Conservation (phyloP, 306 rosid genomes). For the Cucurbita ficifolia region DNA sequence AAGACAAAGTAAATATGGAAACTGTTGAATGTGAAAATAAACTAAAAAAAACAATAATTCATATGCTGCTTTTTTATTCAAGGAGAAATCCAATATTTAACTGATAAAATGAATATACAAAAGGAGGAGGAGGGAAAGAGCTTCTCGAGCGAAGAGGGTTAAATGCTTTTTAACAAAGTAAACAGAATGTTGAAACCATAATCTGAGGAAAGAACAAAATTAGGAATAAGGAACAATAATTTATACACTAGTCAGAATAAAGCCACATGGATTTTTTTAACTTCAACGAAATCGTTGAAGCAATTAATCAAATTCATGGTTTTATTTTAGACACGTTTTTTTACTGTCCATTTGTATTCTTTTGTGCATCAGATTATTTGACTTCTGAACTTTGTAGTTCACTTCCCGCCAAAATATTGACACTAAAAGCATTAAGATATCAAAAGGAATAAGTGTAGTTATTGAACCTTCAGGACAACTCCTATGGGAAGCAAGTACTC, state of each 20-base stretch:
- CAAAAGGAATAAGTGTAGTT: not conserved
- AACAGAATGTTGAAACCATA: too few species aligned
- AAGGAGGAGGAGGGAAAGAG: not conserved
- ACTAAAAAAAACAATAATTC: not conserved
- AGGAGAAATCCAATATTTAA: not conserved
- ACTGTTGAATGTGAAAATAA: not conserved
- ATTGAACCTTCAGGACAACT: conserved; percentile 61
- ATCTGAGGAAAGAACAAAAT: not conserved
- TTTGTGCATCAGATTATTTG: not conserved
- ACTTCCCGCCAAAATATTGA: not conserved
- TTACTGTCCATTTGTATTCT: not conserved
- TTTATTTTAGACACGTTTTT: not conserved
- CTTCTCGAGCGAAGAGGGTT: not conserved
- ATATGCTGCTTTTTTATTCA: not conserved
- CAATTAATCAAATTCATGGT: not conserved
- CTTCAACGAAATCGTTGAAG: not conserved
- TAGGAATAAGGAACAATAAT: not conserved
- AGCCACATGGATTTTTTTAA: not conserved
- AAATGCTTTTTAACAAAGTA: not conserved
- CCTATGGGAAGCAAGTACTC: conserved; percentile 93
- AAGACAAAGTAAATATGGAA: not conserved
- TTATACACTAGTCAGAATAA: not conserved
- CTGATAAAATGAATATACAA: not conserved
- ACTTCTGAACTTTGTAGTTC: not conserved
- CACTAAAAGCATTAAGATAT: not conserved